Evolutionary conservation across 116 monocot genomes (phyloP).

Genomic region (Dioscorea cayenensis): DNA sequence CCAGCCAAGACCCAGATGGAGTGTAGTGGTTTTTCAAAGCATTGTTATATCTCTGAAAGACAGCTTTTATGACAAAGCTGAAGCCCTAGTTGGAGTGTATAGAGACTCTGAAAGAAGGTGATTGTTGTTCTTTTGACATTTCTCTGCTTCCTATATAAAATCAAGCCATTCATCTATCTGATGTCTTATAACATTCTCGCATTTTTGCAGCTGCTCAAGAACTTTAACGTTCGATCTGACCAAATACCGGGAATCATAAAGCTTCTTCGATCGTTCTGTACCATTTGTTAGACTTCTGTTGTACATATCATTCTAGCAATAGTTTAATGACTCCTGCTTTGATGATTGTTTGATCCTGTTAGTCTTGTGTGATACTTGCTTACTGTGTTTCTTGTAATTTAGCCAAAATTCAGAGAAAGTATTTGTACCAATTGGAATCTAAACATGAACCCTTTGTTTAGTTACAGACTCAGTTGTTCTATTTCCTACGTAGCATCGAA

Average conservation of each 20-base stretch:
- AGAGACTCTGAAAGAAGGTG: constrained; percentile 84
- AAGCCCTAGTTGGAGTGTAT: constrained; percentile 93
- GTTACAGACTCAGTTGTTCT: too few species aligned
- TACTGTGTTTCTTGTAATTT: too few species aligned
- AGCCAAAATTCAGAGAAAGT: too few species aligned
- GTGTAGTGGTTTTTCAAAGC: constrained; percentile 81
- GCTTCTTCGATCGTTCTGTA: neutral
- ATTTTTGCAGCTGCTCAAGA: constrained; percentile 61
- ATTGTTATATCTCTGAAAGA: constrained; percentile 96
- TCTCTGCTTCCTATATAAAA: too few species aligned
- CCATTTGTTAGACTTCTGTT: neutral
- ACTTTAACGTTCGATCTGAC: constrained; percentile 76
- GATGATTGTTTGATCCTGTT: neutral
- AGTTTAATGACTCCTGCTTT: neutral
- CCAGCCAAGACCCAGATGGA: constrained; percentile 35
- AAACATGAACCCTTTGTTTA: too few species aligned
- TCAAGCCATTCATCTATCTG: too few species aligned
- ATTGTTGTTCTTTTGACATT: neutral
- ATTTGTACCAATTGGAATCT: too few species aligned
- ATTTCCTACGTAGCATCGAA: too few species aligned
- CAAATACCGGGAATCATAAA: constrained; percentile 60
- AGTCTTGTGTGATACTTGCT: too few species aligned
- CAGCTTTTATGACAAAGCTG: constrained; percentile 96
- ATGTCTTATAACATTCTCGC: too few species aligned
- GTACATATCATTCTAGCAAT: neutral